A percentile compares a stretch with the other conserved stretches of the same genome.
phyloP scores from a whole-genome alignment of 2,329 filamentous ascomycete species.

The Pseudogymnoascus sp. region DNA sequence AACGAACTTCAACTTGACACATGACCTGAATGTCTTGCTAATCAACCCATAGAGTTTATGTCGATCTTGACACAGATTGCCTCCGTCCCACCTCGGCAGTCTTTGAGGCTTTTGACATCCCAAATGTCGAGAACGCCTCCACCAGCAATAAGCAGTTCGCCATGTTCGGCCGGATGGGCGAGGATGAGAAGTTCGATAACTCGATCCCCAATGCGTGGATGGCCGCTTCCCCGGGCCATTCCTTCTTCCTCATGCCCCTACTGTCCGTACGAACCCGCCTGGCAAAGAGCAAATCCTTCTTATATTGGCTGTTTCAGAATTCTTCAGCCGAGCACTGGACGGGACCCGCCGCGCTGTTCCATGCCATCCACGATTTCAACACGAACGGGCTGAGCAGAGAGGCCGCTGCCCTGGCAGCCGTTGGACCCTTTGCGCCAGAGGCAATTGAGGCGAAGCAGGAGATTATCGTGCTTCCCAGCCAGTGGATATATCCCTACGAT shows the following conservation, averaged over 20 bases:
- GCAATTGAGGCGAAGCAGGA: conserved; percentile 12
- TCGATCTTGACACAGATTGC: conserved; percentile 30
- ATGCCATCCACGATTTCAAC: not conserved
- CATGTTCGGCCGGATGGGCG: conserved; percentile 30
- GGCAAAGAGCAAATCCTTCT: not conserved
- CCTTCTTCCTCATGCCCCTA: conserved; percentile 29
- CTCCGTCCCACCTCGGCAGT: conserved; percentile 22
- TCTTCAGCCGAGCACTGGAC: not conserved
- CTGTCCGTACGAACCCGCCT: conserved; percentile 15
- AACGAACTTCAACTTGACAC: not conserved
- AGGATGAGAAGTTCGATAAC: conserved; percentile 24
- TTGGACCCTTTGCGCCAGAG: not conserved
- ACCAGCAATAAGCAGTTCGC: conserved; percentile 14
- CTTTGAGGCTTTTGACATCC: conserved; percentile 22
- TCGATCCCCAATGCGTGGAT: conserved; percentile 34
- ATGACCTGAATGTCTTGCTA: not conserved
- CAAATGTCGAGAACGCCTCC: conserved; percentile 16
- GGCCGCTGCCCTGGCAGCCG: not conserved
- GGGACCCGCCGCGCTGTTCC: not conserved
- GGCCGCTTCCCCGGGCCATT: conserved; percentile 30
- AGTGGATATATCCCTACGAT: conserved; percentile 24
- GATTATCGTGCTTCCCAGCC: conserved; percentile 21
- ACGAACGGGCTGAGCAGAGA: not conserved
- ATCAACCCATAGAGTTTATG: conserved; percentile 23
- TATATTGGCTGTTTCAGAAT: not conserved